A percentile compares a stretch with the other conserved stretches of the same genome.
These are phyloP conservation scores for Yamadazyma ubonensis DNA, from an alignment of 805 yeast species.

Conservation along the genomic window DNA sequence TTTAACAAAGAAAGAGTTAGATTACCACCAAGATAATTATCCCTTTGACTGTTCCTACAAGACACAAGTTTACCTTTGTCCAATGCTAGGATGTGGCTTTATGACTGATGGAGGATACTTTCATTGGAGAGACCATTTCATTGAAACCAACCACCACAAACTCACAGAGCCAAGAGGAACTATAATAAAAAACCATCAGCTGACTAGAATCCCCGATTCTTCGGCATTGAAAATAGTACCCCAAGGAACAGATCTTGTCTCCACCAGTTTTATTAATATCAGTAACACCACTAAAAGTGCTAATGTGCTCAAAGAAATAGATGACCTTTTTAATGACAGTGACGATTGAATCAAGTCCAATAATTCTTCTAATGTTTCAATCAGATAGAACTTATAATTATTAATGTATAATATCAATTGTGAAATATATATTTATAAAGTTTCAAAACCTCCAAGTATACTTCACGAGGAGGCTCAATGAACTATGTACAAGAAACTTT, in stretches of 20 bases:
- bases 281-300: not conserved
- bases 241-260: no score
- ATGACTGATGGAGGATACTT: conserved; percentile 34
- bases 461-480: not conserved
- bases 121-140: conserved; percentile 30
- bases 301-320: conserved; percentile 19
- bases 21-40: conserved; percentile 18
- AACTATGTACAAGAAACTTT: conserved; percentile 1
- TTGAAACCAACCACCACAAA: conserved; percentile 19
- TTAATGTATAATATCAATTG: not conserved
- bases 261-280: no score
- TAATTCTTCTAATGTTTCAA: no score
- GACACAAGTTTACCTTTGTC: conserved; percentile 36
- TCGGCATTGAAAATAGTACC: no score
- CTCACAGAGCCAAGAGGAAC: conserved; percentile 10
- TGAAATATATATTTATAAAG: not conserved
- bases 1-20: conserved; percentile 17
- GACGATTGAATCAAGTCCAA: no score
- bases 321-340: conserved; percentile 19
- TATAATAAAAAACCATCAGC: no score
- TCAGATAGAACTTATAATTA: no score
- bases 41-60: conserved; percentile 26
- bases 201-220: no score
- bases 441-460: not conserved
- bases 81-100: conserved; percentile 40